These are phyloP conservation scores for Candida quercuum DNA, from an alignment of 805 yeast species.

Conservation along the genomic window DNA sequence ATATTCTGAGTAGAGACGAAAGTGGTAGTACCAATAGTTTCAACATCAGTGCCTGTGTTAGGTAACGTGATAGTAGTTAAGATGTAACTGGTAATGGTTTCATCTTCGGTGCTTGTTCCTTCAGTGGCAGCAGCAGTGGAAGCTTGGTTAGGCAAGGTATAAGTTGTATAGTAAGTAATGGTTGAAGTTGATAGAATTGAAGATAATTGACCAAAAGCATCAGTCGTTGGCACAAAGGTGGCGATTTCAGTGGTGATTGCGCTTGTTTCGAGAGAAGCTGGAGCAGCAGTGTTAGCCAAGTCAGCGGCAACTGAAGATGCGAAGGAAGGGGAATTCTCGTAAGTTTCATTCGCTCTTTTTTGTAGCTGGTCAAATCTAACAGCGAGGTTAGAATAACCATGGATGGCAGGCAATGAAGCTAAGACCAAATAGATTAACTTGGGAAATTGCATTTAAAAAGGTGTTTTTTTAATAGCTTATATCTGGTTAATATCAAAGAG, in stretches of 20 bases:
- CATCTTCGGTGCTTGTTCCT: conserved; percentile 3
- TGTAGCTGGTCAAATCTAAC: conserved; percentile 17
- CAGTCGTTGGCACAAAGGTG: conserved; percentile 18
- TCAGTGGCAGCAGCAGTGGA: conserved; percentile 3
- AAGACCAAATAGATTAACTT: conserved; percentile 10
- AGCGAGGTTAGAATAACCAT: conserved; percentile 21
- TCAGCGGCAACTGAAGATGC: neutral
- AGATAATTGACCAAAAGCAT: conserved; percentile 14
- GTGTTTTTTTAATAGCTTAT: too few relatives aligned
- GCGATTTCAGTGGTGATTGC: conserved; percentile 17
- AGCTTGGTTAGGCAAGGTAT: conserved; percentile 8
- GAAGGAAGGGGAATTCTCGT: neutral
- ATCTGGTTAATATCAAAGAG: too few relatives aligned
- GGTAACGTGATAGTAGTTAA: conserved; percentile 7
- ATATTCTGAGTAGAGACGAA: neutral
- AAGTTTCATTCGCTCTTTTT: conserved; percentile 16
- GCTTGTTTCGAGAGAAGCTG: conserved; percentile 3
- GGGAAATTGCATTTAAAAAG: conserved; percentile 11
- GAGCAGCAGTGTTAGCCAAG: neutral
- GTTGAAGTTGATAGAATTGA: conserved; percentile 12
- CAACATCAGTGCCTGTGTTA: conserved; percentile 1
- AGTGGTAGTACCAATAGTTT: neutral
- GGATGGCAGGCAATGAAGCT: conserved; percentile 9
- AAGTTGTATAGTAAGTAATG: conserved; percentile 16
- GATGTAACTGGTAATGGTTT: conserved; percentile 5